Evolutionary conservation across 1,284 basidiomycete genomes (phyloP).

Genomic region (Ceratobasidium sp.): DNA sequence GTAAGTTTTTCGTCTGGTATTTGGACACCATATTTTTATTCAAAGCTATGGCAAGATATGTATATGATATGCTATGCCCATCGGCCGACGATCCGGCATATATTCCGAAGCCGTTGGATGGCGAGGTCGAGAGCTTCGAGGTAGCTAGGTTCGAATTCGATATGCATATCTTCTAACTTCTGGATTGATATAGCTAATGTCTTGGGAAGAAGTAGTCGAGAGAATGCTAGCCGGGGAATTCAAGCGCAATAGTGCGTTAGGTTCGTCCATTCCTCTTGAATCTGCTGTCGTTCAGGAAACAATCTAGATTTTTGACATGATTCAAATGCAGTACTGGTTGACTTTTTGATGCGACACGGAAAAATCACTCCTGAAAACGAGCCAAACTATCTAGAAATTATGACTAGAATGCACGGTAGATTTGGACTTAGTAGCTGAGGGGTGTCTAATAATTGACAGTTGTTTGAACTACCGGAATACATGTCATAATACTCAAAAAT

Average conservation of each 20-base stretch:
- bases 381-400: conserved; percentile 73
- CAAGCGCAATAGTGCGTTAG: conserved; percentile 85
- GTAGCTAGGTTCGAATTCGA: conserved; percentile 47
- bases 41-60: no score
- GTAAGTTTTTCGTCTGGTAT: no score
- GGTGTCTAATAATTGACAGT: no score
- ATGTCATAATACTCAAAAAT: no score
- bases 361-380: conserved; percentile 80
- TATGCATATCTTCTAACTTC: no score
- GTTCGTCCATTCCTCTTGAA: conserved; percentile 50
- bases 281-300: not conserved
- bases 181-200: conserved; percentile 59
- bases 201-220: conserved; percentile 60
- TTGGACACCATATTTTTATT: no score
- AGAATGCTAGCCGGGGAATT: conserved; percentile 73
- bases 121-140: conserved; percentile 92
- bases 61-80: conserved; percentile 81
- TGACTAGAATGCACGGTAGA: conserved; percentile 72
- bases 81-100: conserved; percentile 57
- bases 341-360: conserved; percentile 82
- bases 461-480: no score
- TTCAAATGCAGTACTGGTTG: conserved; percentile 78
- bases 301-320: conserved; percentile 15
- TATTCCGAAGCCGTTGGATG: conserved; percentile 80
- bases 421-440: conserved; percentile 54